phyloP scores from a whole-genome alignment of 208 protist species.

The Herpetomonas samuelpessoai region DNA sequence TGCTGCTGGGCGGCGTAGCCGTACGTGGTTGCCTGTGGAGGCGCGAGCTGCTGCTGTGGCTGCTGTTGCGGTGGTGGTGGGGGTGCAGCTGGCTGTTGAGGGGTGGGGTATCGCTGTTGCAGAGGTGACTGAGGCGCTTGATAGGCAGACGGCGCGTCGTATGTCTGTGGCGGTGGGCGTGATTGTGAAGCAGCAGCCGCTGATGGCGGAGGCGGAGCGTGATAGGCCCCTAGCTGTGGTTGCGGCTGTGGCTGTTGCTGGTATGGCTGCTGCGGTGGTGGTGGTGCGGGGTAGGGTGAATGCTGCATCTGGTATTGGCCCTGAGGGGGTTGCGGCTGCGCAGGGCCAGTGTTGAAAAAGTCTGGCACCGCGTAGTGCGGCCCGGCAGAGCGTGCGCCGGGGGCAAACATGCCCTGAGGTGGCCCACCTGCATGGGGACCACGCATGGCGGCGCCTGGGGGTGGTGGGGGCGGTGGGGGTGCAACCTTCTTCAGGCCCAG shows the following conservation, averaged over 20 bases:
- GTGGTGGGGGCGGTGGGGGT: constrained; percentile 22
- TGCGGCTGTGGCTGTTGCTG: neutral
- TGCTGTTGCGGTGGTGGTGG: too few species aligned
- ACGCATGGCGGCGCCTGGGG: neutral
- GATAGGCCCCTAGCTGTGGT: too few species aligned
- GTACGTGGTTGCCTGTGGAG: too few species aligned
- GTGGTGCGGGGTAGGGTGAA: neutral
- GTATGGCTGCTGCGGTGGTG: neutral
- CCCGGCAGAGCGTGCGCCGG: constrained; percentile 2
- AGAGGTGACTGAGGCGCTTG: too few species aligned
- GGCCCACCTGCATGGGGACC: constrained; percentile 11
- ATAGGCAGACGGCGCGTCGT: too few species aligned
- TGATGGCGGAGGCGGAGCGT: too few species aligned
- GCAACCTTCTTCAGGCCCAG: constrained; percentile 36
- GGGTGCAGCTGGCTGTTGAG: too few species aligned
- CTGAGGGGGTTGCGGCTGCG: neutral
- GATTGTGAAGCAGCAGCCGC: too few species aligned
- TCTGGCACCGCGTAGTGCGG: constrained; percentile 69
- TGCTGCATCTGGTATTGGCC: neutral
- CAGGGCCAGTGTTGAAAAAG: constrained; percentile 41
- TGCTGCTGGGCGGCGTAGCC: neutral
- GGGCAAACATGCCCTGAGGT: constrained; percentile 1
- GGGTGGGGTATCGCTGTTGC: too few species aligned
- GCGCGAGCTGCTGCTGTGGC: too few species aligned
- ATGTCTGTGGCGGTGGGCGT: too few species aligned